phyloP scores from a whole-genome alignment of 345 rosid species.

The Lenwebbia sp. region DNA sequence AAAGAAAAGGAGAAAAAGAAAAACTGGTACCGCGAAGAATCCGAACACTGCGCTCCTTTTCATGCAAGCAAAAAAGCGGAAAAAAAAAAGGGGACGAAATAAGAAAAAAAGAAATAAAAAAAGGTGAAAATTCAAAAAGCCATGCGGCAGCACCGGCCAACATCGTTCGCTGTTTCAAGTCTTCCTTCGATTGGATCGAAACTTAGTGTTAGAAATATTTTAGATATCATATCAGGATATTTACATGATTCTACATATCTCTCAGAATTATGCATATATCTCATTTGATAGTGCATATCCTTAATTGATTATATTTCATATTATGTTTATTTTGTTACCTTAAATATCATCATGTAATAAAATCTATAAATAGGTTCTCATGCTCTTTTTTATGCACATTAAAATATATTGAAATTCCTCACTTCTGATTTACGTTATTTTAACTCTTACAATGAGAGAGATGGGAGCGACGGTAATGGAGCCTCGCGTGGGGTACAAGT shows the following conservation, averaged over 20 bases:
- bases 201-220: too few relatives aligned
- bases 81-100: not conserved
- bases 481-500: constrained; percentile 81
- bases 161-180: not conserved
- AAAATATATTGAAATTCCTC: too few relatives aligned
- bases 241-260: too few relatives aligned
- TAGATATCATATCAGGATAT: too few relatives aligned
- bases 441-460: not conserved
- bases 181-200: not conserved
- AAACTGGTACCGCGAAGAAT: not conserved
- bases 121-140: not conserved
- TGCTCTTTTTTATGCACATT: too few relatives aligned
- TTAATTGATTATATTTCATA: too few relatives aligned
- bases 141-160: not conserved
- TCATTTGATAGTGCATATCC: too few relatives aligned
- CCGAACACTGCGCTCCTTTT: not conserved
- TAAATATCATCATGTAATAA: too few relatives aligned
- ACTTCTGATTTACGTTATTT: not conserved
- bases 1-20: not conserved
- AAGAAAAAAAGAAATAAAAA: not conserved
- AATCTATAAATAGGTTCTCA: too few relatives aligned
- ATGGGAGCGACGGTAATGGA: constrained; percentile 45
- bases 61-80: not conserved
- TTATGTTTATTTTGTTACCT: too few relatives aligned
- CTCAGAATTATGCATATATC: too few relatives aligned